Evolutionary conservation across 345 rosid species (phyloP), one percentile per base, ranked within the genome.

Genomic region (Iberis pinnata): DNA sequence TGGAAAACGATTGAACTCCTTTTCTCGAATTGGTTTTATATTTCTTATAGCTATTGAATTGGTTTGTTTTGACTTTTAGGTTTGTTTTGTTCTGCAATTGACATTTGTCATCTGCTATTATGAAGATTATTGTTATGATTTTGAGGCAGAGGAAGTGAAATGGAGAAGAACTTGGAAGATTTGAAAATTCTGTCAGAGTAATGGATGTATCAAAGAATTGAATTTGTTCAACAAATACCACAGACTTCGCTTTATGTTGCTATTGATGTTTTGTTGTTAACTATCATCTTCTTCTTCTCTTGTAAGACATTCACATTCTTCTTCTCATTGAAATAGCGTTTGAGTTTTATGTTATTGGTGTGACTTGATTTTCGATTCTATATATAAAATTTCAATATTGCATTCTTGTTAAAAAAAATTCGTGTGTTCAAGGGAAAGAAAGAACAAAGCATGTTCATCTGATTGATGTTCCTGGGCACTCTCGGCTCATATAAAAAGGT

Each of bases 401-500:
- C 8, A 19, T 58, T 2, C 35, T 67, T 4, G 18, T 13, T 14
- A 26, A 40, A 31, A 29, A 0, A 6, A 43, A 0, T 43, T 29
- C 8, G 5, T 13, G 58, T 64, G 31, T 36, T 50, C 63, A 40
- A 61, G 75, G 77, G 96, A 80, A 73, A 43, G 84, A 95, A 35
- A 87, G 81, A 68, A 18, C 69, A 41, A 79, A 77, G 64, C 92
- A 86, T 40, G 78, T 87, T 46, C 96, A 82, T 76, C 74, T 87
- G 67, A 81, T 84, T 71, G 98, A 90, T 71, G 87, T 90, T 70
- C 96, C 98, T 42, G 98, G 98, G 24, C 95, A 87, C 69, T 77
- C 89, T 71, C 89, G 95, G 41, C 85, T 90, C 63, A 80, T 75
- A 63, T 70, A n/a, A 83, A 24, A 82, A 90, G 69, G 72, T 87